Conservation (phyloP, 2,329 filamentous ascomycete genomes). For the Aureobasidium sp. region DNA sequence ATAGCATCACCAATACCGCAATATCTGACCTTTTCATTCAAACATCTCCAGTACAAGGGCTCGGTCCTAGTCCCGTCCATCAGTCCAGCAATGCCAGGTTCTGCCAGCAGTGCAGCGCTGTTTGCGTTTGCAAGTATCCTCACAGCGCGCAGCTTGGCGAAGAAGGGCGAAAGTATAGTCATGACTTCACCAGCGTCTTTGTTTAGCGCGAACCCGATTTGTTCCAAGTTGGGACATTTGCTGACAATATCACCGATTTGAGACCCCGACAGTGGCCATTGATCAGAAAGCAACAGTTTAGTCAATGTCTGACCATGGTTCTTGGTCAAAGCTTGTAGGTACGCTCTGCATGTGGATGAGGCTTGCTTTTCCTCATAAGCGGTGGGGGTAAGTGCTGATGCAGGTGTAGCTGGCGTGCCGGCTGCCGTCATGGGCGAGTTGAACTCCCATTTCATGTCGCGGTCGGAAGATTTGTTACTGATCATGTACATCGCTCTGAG, state of each 20-base stretch:
- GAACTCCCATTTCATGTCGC: not conserved
- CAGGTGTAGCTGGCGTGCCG: not conserved
- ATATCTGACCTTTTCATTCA: constrained; percentile 34
- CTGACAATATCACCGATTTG: constrained; percentile 59
- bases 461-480: constrained; percentile 32
- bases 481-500: constrained; percentile 62
- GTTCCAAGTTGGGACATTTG: constrained; percentile 63
- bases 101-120: constrained; percentile 28
- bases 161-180: constrained; percentile 38
- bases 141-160: constrained; percentile 45
- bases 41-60: constrained; percentile 40
- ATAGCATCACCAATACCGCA: constrained; percentile 44
- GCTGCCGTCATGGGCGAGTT: not conserved
- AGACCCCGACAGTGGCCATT: constrained; percentile 57
- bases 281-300: constrained; percentile 63
- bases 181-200: constrained; percentile 49
- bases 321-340: constrained; percentile 56
- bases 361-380: constrained; percentile 36
- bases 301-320: constrained; percentile 58
- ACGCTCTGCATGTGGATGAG: constrained; percentile 47
- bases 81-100: constrained; percentile 19
- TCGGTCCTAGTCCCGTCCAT: constrained; percentile 34
- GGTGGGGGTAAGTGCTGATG: constrained; percentile 11
- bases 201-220: constrained; percentile 62
- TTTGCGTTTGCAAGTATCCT: constrained; percentile 41